Percentiles rank a stretch among this genome's conserved stretches.
Conservation (phyloP, 2,329 filamentous ascomycete species). For the Mycocentrospora acerina region DNA sequence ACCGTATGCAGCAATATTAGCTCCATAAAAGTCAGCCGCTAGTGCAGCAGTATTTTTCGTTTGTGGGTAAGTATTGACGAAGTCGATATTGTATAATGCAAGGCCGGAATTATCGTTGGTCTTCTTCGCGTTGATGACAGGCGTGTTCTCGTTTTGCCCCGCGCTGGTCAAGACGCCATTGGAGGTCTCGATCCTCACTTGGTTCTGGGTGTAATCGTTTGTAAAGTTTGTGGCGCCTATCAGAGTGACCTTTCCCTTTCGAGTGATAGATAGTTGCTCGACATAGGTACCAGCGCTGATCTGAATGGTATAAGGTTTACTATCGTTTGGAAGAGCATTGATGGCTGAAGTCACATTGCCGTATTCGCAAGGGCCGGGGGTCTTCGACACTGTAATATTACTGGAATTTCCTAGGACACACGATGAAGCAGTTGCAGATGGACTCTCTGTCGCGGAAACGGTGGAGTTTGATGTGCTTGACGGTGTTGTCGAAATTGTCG, state of each 20-base stretch:
- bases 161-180: slow-evolving; percentile 45
- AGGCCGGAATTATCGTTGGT: slow-evolving; percentile 22
- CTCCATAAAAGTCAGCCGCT: slow-evolving; percentile 53
- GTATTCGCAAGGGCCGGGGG: slow-evolving; percentile 40
- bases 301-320: slow-evolving; percentile 44
- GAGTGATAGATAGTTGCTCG: slow-evolving; percentile 46
- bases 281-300: slow-evolving; percentile 46
- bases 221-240: slow-evolving; percentile 34
- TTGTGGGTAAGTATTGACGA: slow-evolving; percentile 37
- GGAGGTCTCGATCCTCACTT: slow-evolving; percentile 43
- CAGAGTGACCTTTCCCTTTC: slow-evolving; percentile 47
- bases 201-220: slow-evolving; percentile 41
- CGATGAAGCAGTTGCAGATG: slow-evolving; percentile 3
- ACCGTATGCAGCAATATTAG: slow-evolving; percentile 56
- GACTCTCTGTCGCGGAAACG: slow-evolving; percentile 8
- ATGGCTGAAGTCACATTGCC: slow-evolving; percentile 48
- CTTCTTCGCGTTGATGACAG: slow-evolving; percentile 50
- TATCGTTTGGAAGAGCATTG: slow-evolving; percentile 46
- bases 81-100: slow-evolving; percentile 41
- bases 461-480: slow-evolving; percentile 13
- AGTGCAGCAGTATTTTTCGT: slow-evolving; percentile 35
- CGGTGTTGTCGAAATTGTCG: slow-evolving; percentile 4
- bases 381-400: slow-evolving; percentile 35
- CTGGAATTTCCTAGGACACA: slow-evolving; percentile 38
- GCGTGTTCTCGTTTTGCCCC: slow-evolving; percentile 47